These are phyloP conservation scores for Clonostachys solani DNA, from an alignment of 2,329 filamentous ascomycete genomes.

Conservation along the genomic window DNA sequence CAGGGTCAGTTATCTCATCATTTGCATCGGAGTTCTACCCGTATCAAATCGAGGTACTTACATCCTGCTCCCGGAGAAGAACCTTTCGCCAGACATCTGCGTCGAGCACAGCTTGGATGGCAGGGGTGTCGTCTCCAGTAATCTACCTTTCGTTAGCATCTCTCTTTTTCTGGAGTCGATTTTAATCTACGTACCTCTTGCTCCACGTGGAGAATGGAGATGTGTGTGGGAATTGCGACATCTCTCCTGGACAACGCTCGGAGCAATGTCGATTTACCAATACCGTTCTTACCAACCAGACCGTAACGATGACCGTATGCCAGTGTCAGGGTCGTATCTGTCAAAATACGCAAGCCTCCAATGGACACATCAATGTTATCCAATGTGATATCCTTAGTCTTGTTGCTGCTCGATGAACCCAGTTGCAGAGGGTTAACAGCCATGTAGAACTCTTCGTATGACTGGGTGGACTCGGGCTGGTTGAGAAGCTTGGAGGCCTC, in stretches of 20 bases:
- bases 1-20: not conserved
- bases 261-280: constrained; percentile 93
- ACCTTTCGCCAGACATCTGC: constrained; percentile 99
- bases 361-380: constrained; percentile 96
- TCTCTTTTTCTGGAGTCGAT: too few species aligned
- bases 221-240: constrained; percentile 90
- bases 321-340: constrained; percentile 84
- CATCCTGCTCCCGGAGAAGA: constrained; percentile 80
- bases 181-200: constrained; percentile 67
- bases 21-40: not conserved
- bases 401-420: constrained; percentile 65
- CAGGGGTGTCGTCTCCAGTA: constrained; percentile 89
- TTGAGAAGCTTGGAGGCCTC: constrained; percentile 89
- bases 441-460: constrained; percentile 99
- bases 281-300: constrained; percentile 98
- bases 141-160: constrained; percentile 49
- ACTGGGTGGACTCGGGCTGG: constrained; percentile 76
- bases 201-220: constrained; percentile 97
- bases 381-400: constrained; percentile 99
- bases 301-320: constrained; percentile 93
- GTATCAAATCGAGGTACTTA: constrained; percentile 32
- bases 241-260: constrained; percentile 90
- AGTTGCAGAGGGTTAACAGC: constrained; percentile 94
- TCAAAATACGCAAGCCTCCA: constrained; percentile 80
- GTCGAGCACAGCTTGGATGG: constrained; percentile 90